Conservation (phyloP, 2,329 filamentous ascomycete genomes). For the Penicillium sp. region DNA sequence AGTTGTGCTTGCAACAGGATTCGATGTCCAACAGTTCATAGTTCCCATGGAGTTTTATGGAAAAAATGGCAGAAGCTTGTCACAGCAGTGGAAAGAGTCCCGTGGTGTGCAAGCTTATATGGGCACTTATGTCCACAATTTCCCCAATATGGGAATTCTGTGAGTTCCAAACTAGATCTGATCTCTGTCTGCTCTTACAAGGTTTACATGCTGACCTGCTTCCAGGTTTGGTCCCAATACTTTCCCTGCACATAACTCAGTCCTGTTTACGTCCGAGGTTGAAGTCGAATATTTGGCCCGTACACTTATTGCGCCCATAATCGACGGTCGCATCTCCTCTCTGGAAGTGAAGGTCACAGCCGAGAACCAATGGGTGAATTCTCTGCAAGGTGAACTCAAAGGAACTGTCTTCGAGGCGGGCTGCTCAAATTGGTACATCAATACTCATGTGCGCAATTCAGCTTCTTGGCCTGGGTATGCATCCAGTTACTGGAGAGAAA, state of each 20-base stretch:
- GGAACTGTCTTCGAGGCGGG: constrained; percentile 41
- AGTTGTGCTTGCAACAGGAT: constrained; percentile 42
- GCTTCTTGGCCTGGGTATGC: constrained; percentile 37
- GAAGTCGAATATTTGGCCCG: constrained; percentile 35
- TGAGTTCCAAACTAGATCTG: too few relatives aligned
- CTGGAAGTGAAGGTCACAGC: constrained; percentile 23
- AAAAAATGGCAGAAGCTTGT: constrained; percentile 20
- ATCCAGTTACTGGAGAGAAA: neutral
- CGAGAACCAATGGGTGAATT: constrained; percentile 35
- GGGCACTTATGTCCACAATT: constrained; percentile 30
- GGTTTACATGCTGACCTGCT: too few relatives aligned
- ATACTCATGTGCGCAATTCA: constrained; percentile 41
- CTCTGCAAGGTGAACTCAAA: constrained; percentile 36
- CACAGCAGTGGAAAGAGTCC: constrained; percentile 32
- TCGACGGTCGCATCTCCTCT: constrained; percentile 36
- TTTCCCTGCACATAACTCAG: constrained; percentile 37
- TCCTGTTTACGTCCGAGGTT: constrained; percentile 35
- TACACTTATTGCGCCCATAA: constrained; percentile 35
- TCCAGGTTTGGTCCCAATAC: constrained; percentile 27
- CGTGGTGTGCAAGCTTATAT: constrained; percentile 38
- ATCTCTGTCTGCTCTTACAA: too few relatives aligned
- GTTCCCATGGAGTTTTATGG: constrained; percentile 38
- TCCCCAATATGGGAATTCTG: constrained; percentile 34
- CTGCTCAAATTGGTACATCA: constrained; percentile 52
- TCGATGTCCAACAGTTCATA: constrained; percentile 41